Evolutionary conservation across 2,329 filamentous ascomycete genomes (phyloP), one percentile per base, ranked within the genome.

Genomic region (Sporothrix brasiliensis): DNA sequence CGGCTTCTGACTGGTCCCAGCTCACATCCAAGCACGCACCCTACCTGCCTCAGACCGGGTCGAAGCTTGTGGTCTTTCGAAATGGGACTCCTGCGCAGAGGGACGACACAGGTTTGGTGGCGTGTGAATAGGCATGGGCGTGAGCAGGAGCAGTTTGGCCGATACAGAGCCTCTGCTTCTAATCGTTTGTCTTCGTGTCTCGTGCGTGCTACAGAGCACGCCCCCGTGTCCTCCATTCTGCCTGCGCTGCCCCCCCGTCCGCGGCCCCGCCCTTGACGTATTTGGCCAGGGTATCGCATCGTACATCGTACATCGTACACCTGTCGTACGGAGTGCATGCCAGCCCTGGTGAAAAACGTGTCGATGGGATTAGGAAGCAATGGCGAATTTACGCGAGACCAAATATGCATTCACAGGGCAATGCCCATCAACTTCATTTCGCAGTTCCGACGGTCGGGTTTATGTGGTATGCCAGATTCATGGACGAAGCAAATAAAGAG

Each of bases 71-170:
- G 47, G 67, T 56, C 67, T 47, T 47, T 56, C 44, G 56, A 69
- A 52, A 49, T 39, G 19, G 14, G 47, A 52, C 34, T n/a, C 68
- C 58, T 49, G 58, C 50, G 58, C 56, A 19, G 53, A 69, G 53
- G 54, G 39, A 52, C 65, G 65, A 67, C n/a, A 30, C 65, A 66
- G 54, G 54, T 69, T 27, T 69, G 53, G 66, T 52, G 34, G 66
- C 66, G 30, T 67, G 44, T 24, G 11, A 50, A 50, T 34, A 34
- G 24, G 16, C 61, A 44, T 34, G 47, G 61, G 61, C 10, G 44
- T 50, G 61, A 34, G n/a, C 39, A 61, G n/a, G 34, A 30, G 21
- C 41, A 49, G 21, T 44, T 4, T 65, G 60, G 41, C n/a, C 27
- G 47, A 53, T 66, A 16, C 27, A 66, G 27, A 66, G 63, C 47